Evolutionary conservation across 495 filamentous ascomycete species (phyloP).

Genomic region (Aspergillus avenaceus): DNA sequence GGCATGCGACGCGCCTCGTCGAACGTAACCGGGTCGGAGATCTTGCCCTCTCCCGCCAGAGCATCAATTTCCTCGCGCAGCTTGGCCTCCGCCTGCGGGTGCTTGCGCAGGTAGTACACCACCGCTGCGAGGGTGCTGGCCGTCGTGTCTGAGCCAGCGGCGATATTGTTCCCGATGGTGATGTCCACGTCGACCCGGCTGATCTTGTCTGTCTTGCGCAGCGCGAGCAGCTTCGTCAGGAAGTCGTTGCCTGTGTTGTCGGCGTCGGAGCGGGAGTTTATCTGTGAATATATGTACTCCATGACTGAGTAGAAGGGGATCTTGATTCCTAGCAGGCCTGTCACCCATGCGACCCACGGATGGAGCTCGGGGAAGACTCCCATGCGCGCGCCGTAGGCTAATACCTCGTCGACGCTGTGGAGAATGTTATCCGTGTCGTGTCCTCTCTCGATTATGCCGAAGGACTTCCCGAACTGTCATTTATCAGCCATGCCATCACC

Average conservation of each 20-base stretch:
- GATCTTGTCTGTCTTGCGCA: neutral
- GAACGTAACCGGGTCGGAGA: slow-evolving; percentile 15
- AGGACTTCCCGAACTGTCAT: neutral
- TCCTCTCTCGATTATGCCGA: slow-evolving; percentile 1
- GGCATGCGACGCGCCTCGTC: slow-evolving; percentile 22
- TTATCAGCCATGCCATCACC: neutral
- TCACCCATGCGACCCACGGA: neutral
- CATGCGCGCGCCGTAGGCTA: slow-evolving; percentile 1
- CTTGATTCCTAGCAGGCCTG: neutral
- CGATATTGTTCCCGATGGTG: slow-evolving; percentile 23
- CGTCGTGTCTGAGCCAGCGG: slow-evolving; percentile 30
- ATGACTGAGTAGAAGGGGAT: neutral
- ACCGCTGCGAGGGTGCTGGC: slow-evolving; percentile 19
- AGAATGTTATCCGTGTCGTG: neutral
- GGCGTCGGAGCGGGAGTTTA: neutral
- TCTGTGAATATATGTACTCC: neutral
- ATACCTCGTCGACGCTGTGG: neutral
- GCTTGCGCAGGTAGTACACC: slow-evolving; percentile 21
- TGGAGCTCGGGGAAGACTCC: slow-evolving; percentile 3
- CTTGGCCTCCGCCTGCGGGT: slow-evolving; percentile 14
- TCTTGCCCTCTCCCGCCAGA: slow-evolving; percentile 1
- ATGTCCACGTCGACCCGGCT: neutral
- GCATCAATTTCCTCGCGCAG: slow-evolving; percentile 25
- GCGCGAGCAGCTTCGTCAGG: neutral
- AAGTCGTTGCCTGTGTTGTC: neutral